Evolutionary conservation across 495 filamentous ascomycete genomes (phyloP), one percentile per base, ranked within the genome.

Genomic region (Penicillium argentinense): DNA sequence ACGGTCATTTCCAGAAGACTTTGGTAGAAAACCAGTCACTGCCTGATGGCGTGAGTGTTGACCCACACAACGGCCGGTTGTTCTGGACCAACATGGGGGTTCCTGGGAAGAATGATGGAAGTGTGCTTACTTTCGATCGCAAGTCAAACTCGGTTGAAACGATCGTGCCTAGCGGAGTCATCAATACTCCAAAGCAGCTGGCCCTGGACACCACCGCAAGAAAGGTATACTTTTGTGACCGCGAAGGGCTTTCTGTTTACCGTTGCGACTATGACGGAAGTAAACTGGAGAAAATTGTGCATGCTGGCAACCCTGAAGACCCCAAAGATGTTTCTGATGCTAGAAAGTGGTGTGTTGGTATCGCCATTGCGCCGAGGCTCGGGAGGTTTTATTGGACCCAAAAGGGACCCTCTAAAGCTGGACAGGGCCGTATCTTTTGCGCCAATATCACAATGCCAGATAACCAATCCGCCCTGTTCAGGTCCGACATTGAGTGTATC

Each of bases 331-430:
- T 49, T 16, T 21, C 48, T 7, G 63, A 70, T 57, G 2, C 47
- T 67, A 30, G 30, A 40, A 45, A 60, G 1, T 68, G 63, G 65
- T 66, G 63, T 22, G 63, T 66, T 25, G 63, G 65, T 8, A 49
- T 68, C 22, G 39, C 65, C 11, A 58, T 68, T 9, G 46, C 47
- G n/a, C 53, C 56, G 0, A 43, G 12, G 0, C 49, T 57, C 0
- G 56, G 67, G n/a, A 73, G 75, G 39, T 62, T 81, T 23, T 79
- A 74, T 56, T 81, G 78, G 78, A 76, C 78, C 0, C 79, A 80
- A 46, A 81, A 81, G 49, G 79, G 79, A 0, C 59, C 59, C 1
- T 66, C 69, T 5, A 81, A 80, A 52, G 68, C 65, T n/a, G 53
- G 49, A 1, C 49, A 73, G 29, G 76, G 79, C 1, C 61, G 69